A percentile compares a stretch with the other conserved stretches of the same genome.
Conservation (phyloP, 225 moss, liverwort and hornwort species). For the Neckera pumila region DNA sequence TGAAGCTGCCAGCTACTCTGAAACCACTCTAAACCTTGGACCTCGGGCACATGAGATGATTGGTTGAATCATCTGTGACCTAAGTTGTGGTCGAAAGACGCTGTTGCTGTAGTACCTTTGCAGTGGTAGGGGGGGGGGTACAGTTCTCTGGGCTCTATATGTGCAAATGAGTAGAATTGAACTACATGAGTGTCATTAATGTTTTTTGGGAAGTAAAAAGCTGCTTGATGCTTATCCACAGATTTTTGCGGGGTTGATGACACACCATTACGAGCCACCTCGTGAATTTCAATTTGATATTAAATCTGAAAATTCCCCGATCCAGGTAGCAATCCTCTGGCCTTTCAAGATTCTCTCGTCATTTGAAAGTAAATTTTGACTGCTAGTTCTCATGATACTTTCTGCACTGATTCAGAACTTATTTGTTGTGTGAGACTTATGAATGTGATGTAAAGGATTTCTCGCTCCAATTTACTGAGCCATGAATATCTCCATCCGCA, state of each 20-base stretch:
- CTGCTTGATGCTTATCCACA: constrained; percentile 3
- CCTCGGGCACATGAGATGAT: not conserved
- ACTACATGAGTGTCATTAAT: not conserved
- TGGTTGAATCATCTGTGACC: not conserved
- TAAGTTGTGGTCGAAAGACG: not conserved
- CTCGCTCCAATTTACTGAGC: not conserved
- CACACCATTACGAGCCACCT: constrained; percentile 78
- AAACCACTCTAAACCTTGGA: not conserved
- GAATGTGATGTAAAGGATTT: not conserved
- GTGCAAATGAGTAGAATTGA: not conserved
- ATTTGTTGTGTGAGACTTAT: not conserved
- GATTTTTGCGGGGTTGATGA: constrained; percentile 85
- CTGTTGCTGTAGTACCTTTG: not conserved
- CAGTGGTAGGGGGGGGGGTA: not conserved
- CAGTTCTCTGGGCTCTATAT: not conserved
- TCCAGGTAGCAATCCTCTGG: constrained; percentile 29
- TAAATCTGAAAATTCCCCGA: constrained; percentile 31
- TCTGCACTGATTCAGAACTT: not conserved
- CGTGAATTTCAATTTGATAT: constrained; percentile 69
- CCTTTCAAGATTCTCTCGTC: not conserved
- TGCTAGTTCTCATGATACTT: not conserved
- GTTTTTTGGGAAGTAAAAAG: not conserved
- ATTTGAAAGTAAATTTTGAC: not conserved
- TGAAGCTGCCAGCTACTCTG: not conserved
- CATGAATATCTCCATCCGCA: not conserved